These are phyloP conservation scores for Spiraea crenata DNA, from an alignment of 331 rosid species.

Conservation along the genomic window DNA sequence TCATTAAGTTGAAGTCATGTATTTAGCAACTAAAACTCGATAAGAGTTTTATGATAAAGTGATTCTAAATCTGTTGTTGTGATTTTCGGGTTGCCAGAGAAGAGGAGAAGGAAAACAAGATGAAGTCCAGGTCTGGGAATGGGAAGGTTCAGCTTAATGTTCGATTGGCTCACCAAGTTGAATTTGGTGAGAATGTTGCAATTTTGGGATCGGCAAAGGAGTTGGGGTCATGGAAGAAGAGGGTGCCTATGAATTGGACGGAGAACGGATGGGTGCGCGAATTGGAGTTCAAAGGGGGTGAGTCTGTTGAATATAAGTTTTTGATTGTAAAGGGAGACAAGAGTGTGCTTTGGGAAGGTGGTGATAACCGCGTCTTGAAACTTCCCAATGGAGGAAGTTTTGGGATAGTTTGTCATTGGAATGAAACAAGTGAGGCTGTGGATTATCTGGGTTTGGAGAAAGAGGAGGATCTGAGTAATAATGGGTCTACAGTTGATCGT, in stretches of 20 bases:
- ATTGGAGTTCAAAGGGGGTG: conserved; percentile 45
- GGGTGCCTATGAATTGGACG: conserved; percentile 64
- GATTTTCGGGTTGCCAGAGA: conserved; percentile 37
- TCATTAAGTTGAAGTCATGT: too few species aligned
- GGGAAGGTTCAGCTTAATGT: conserved; percentile 52
- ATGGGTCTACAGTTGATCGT: conserved; percentile 24
- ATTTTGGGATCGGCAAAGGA: conserved; percentile 71
- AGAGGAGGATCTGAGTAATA: conserved; percentile 19
- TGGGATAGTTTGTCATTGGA: conserved; percentile 60
- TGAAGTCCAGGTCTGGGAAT: conserved; percentile 22
- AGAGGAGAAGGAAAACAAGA: conserved; percentile 27
- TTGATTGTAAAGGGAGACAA: conserved; percentile 37
- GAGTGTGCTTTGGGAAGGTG: conserved; percentile 65
- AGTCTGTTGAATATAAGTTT: conserved; percentile 61
- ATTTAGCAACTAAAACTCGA: too few species aligned
- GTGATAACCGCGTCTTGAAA: conserved; percentile 58
- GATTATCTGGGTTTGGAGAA: conserved; percentile 40
- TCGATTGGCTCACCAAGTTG: conserved; percentile 73
- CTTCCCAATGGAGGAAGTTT: conserved; percentile 57
- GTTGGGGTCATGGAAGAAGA: conserved; percentile 78
- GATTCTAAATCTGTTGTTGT: not conserved
- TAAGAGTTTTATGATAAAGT: not conserved
- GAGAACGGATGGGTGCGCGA: conserved; percentile 73
- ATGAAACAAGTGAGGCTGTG: conserved; percentile 42
- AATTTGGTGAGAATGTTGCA: conserved; percentile 72